These are phyloP conservation scores for Mycosarcoma mackinlayi DNA, from an alignment of 1,284 basidiomycete species.

Conservation along the genomic window DNA sequence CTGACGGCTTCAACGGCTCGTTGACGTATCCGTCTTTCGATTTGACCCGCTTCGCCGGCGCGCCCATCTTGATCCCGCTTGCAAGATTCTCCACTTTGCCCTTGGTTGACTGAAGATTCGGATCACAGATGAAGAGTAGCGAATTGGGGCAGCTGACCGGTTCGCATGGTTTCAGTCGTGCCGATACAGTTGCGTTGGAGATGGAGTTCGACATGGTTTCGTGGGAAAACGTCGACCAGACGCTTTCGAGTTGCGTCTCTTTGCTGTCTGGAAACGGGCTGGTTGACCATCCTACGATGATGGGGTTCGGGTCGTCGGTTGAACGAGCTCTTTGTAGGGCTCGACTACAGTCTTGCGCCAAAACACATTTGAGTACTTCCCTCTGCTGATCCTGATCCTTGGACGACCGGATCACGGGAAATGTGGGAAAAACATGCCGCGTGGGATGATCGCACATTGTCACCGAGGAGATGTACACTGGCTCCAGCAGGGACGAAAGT, in stretches of 20 bases:
- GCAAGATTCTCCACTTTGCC: slow-evolving; percentile 31
- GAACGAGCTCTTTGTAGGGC: slow-evolving; percentile 7
- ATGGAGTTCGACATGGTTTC: neutral
- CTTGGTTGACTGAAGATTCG: neutral
- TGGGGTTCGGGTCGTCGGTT: neutral
- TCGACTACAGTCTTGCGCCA: slow-evolving; percentile 16
- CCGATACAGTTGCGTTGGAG: neutral
- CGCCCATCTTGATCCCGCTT: slow-evolving; percentile 35
- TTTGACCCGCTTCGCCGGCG: slow-evolving; percentile 23
- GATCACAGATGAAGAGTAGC: slow-evolving; percentile 9
- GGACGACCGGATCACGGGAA: slow-evolving; percentile 1
- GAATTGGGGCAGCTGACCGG: slow-evolving; percentile 31
- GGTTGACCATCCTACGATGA: slow-evolving; percentile 15
- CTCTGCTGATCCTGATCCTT: slow-evolving; percentile 1
- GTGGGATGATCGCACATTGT: slow-evolving; percentile 37
- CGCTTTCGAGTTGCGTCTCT: slow-evolving; percentile 11
- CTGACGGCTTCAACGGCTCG: slow-evolving; percentile 24
- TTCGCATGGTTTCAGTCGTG: slow-evolving; percentile 5
- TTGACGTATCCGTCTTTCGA: neutral
- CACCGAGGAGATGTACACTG: slow-evolving; percentile 30
- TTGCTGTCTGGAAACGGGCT: slow-evolving; percentile 17
- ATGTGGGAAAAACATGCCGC: slow-evolving; percentile 29
- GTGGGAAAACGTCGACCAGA: slow-evolving; percentile 14
- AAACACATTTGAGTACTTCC: slow-evolving; percentile 10
- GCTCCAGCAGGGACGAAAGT: slow-evolving; percentile 35